Evolutionary conservation across 192 early-diverging fungal species (phyloP).

Genomic region (Fimicolochytrium jonesii): DNA sequence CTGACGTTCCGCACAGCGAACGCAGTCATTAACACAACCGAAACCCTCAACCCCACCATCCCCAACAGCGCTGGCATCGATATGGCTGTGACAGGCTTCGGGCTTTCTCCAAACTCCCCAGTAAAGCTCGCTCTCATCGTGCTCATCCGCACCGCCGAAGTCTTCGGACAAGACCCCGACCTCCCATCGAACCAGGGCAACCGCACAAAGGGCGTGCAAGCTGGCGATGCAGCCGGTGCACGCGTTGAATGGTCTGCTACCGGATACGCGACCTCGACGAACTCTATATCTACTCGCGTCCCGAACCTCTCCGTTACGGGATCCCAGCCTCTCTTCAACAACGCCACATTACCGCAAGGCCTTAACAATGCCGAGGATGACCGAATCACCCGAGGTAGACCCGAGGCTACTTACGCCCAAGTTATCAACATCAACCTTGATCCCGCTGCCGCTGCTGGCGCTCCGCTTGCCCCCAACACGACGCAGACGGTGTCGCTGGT

Average conservation of each 20-base stretch:
- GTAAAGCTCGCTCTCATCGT: background rate
- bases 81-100: background rate
- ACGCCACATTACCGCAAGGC: background rate
- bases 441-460: background rate
- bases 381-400: background rate
- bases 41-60: background rate
- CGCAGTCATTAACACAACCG: slow-evolving; percentile 1
- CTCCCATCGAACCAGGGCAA: background rate
- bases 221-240: slow-evolving; percentile 8
- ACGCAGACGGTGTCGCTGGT: background rate
- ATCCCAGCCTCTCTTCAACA: background rate
- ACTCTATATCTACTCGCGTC: background rate
- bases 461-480: background rate
- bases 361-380: slow-evolving; percentile 8
- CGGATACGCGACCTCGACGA: background rate
- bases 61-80: slow-evolving; percentile 1
- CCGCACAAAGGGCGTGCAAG: background rate
- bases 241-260: background rate
- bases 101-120: background rate
- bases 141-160: background rate
- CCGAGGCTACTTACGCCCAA: background rate
- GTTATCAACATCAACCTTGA: background rate
- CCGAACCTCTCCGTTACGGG: background rate
- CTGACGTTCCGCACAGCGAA: background rate
- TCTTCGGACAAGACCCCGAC: slow-evolving; percentile 1